These are phyloP conservation scores for Skeletonema marinoi DNA, from an alignment of 108 stramenopile genomes.

Conservation along the genomic window DNA sequence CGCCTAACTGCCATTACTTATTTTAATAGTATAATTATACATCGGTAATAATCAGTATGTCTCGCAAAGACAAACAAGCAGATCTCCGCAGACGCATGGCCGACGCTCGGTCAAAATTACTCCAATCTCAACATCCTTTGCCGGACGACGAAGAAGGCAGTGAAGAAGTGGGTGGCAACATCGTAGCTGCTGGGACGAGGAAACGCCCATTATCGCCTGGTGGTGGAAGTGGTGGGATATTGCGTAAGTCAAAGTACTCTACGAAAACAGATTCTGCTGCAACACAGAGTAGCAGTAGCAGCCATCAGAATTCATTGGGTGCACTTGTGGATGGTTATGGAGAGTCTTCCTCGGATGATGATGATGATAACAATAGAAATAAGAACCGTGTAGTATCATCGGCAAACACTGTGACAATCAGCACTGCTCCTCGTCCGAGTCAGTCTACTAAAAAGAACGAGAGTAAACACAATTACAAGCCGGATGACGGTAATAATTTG, in stretches of 20 bases:
- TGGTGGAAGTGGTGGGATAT: constrained; percentile 8
- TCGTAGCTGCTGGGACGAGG: not conserved
- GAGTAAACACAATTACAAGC: not conserved
- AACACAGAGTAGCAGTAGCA: not conserved
- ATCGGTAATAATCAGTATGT: constrained; percentile 4
- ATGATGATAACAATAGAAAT: not conserved
- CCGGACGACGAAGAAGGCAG: not conserved
- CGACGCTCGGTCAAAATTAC: constrained; percentile 36
- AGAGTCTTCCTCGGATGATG: constrained; percentile 35
- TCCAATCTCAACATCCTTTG: not conserved
- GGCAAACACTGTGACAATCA: not conserved
- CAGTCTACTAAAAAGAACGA: not conserved
- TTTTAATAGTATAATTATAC: too few relatives aligned
- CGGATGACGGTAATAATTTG: not conserved
- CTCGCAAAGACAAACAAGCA: constrained; percentile 29
- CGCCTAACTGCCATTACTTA: too few relatives aligned
- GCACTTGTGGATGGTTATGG: constrained; percentile 19
- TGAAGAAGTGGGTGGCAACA: not conserved
- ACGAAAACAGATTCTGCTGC: not conserved
- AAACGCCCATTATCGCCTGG: constrained; percentile 9
- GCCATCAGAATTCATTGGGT: constrained; percentile 1
- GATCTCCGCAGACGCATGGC: constrained; percentile 38
- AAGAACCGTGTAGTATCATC: not conserved
- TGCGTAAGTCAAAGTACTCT: constrained; percentile 32
- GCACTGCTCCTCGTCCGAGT: not conserved